phyloP scores from a whole-genome alignment of 139 green algal species.

The Micractinium conductrix region DNA sequence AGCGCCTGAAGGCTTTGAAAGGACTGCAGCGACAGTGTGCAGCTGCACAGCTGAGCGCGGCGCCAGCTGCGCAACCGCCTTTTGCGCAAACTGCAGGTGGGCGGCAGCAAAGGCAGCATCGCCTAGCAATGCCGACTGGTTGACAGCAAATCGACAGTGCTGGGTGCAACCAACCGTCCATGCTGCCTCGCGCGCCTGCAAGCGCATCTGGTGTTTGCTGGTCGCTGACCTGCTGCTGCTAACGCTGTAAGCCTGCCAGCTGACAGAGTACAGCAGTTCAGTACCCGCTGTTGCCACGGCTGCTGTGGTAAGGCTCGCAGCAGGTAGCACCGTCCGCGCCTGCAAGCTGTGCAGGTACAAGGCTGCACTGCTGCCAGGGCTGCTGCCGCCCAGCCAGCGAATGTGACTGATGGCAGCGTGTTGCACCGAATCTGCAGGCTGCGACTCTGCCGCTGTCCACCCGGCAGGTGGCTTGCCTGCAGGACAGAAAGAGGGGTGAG shows the following conservation, averaged over 20 bases:
- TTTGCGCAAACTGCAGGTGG: slow-evolving; percentile 1
- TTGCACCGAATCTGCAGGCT: neutral
- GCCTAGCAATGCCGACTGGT: too few species aligned
- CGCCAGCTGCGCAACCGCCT: too few species aligned
- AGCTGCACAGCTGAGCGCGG: neutral
- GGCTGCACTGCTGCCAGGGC: neutral
- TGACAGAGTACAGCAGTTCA: neutral
- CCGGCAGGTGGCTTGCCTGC: neutral
- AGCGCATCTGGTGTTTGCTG: too few species aligned
- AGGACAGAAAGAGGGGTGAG: neutral
- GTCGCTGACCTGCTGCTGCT: too few species aligned
- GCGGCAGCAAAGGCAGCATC: neutral
- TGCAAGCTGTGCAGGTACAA: too few species aligned
- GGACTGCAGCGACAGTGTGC: neutral
- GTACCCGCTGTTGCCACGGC: neutral
- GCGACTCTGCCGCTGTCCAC: neutral
- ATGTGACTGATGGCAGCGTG: slow-evolving; percentile 10
- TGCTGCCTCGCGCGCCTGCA: too few species aligned
- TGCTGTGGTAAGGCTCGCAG: too few species aligned
- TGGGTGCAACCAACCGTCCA: too few species aligned
- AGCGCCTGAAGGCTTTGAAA: neutral
- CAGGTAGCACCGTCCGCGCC: too few species aligned
- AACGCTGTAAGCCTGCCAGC: slow-evolving; percentile 21
- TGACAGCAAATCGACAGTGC: too few species aligned
- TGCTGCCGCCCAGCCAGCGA: neutral